Evolutionary conservation across 2,329 filamentous ascomycete species (phyloP).

Genomic region (Fusarium ramigenum): DNA sequence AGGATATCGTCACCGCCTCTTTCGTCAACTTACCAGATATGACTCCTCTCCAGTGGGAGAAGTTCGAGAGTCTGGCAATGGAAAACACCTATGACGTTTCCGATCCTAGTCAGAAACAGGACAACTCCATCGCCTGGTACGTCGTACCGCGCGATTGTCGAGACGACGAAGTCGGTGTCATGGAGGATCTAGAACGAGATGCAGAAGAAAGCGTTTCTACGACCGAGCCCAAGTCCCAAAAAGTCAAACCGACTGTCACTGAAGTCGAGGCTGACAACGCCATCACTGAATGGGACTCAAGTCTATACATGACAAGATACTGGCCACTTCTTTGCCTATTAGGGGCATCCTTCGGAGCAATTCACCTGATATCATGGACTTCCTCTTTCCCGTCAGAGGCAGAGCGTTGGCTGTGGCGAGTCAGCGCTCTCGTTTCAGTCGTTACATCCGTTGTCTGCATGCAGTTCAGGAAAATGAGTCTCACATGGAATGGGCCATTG

Average conservation of each 20-base stretch:
- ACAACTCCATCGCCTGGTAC: constrained; percentile 6
- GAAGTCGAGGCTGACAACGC: background rate
- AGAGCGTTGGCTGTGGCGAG: constrained; percentile 17
- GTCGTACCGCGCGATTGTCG: constrained; percentile 11
- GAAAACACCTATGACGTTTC: constrained; percentile 9
- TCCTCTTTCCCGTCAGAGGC: constrained; percentile 8
- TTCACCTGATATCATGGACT: constrained; percentile 17
- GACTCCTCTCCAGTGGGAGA: background rate
- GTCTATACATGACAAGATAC: constrained; percentile 20
- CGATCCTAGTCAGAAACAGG: background rate
- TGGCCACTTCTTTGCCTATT: constrained; percentile 20
- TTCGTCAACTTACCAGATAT: constrained; percentile 1
- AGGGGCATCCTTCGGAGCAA: constrained; percentile 14
- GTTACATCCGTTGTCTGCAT: constrained; percentile 5
- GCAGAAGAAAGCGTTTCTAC: background rate
- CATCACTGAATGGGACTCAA: constrained; percentile 14
- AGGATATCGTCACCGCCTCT: constrained; percentile 7
- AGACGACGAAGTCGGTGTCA: constrained; percentile 3
- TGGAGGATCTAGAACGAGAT: background rate
- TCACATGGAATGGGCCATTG: constrained; percentile 1
- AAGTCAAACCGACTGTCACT: background rate
- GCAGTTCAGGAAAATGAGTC: constrained; percentile 11
- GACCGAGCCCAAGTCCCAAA: background rate
- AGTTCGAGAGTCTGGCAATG: constrained; percentile 10
- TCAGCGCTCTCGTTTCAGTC: constrained; percentile 10